Evolutionary conservation across 2,329 filamentous ascomycete species (phyloP), one percentile per base, ranked within the genome.

Genomic region (Cladosporium sp.): DNA sequence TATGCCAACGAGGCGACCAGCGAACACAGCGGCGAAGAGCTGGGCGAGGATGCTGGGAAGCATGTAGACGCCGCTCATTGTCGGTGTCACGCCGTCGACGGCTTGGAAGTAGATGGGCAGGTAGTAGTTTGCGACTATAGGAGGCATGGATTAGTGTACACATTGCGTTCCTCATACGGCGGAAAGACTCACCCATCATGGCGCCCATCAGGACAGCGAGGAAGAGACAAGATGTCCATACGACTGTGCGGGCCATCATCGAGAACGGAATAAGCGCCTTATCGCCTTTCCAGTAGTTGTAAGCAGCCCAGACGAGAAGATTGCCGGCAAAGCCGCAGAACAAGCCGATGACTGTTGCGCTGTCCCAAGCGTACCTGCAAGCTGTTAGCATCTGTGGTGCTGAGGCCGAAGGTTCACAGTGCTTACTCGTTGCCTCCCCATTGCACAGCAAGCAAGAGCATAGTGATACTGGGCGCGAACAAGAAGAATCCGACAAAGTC

Each of bases 71-170:
- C 80, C 80, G 62, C 77, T 79, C 67, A 78, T 72, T 2, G 77
- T 69, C 0, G 80, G 78, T 0, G 75, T 71, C 4, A 73, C 73
- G 21, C 76, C 72, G 36, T 71, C 74, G 12, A 82, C 77, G 10
- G 76, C 74, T 64, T 82, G 81, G 66, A 82, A 82, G 65, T 79
- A 82, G 3, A 81, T 75, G 8, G 77, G 68, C 32, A 79, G 69
- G 65, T 78, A 79, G 67, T 74, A 78, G 21, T 61, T 52, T 28
- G 62, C 59, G 18, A 81, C 61, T 62, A 47, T 54, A 12, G 3
- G 44, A 51, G 0, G 18, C 6, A 34, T 18, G 2, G n/a, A 38
- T 54, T 14, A 62, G 59, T 10, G 4, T 36, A 73, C 75, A 51
- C 79, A 81, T 73, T 74, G 76, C 80, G 18, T 32, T 18, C 2